phyloP scores from a whole-genome alignment of 2,329 filamentous ascomycete species.

The Hirsutella thompsonii region DNA sequence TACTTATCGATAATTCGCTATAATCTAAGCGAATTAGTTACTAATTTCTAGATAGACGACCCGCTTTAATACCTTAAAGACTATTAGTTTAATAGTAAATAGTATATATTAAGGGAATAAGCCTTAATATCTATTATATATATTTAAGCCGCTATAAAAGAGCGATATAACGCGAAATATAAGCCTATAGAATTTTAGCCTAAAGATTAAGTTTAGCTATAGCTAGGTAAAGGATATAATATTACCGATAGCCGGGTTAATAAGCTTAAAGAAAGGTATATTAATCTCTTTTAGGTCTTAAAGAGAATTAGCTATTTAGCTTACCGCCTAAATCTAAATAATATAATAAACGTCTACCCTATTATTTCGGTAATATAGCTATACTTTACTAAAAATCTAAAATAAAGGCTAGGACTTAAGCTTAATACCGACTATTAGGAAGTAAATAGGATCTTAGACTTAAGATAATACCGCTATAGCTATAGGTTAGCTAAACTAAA shows the following conservation, averaged over 20 bases:
- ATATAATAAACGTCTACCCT: background rate
- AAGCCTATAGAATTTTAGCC: slow-evolving; percentile 1
- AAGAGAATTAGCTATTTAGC: background rate
- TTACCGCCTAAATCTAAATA: background rate
- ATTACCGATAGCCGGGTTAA: slow-evolving; percentile 1
- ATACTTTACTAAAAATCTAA: too few species aligned
- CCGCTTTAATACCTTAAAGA: too few species aligned
- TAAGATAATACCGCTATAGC: background rate
- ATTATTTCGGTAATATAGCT: background rate
- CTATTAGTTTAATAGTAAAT: too few species aligned
- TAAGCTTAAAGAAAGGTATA: background rate
- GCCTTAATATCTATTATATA: too few species aligned
- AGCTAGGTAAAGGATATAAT: background rate
- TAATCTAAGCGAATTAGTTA: too few species aligned
- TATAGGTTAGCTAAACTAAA: background rate
- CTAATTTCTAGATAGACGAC: too few species aligned
- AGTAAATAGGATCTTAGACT: too few species aligned
- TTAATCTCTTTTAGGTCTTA: background rate
- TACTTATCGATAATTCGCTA: too few species aligned
- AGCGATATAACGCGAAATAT: background rate
- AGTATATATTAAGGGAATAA: too few species aligned
- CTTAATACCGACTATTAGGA: too few species aligned
- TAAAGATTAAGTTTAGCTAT: background rate
- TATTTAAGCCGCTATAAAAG: too few species aligned
- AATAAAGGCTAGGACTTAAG: too few species aligned